These are phyloP conservation scores for Prunus mongolica DNA, from an alignment of 306 rosid genomes.

Conservation along the genomic window DNA sequence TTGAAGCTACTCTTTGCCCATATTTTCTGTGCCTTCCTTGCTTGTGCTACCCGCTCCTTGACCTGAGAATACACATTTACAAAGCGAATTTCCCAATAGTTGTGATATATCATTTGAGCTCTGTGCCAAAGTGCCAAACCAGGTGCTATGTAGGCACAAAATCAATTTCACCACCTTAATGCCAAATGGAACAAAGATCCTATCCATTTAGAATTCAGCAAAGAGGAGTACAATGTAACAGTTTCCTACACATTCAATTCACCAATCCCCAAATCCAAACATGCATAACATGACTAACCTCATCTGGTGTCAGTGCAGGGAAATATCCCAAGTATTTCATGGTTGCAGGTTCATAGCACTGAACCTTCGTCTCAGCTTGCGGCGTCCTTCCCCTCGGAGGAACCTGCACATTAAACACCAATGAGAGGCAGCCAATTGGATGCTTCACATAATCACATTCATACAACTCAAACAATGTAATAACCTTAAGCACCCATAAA, in stretches of 20 bases:
- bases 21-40: constrained; percentile 76
- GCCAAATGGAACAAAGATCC: background rate
- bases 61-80: constrained; percentile 48
- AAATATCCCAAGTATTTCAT: constrained; percentile 87
- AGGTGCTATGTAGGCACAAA: background rate
- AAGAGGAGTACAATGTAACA: background rate
- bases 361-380: constrained; percentile 67
- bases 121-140: background rate
- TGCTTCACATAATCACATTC: background rate
- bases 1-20: constrained; percentile 91
- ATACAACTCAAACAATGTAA: background rate
- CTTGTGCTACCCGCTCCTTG: constrained; percentile 70
- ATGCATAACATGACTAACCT: constrained; percentile 51
- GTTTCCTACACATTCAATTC: background rate
- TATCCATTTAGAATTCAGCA: background rate
- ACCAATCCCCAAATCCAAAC: constrained; percentile 4
- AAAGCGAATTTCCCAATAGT: constrained; percentile 17
- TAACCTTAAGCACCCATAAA: background rate
- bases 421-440: background rate
- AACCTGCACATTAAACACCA: constrained; percentile 47
- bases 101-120: background rate
- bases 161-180: background rate
- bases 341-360: constrained; percentile 92
- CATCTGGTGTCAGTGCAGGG: constrained; percentile 65
- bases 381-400: constrained; percentile 80